Base-by-base conservation (phyloP, 2,329 filamentous ascomycete species). In the Hymenoscyphus fructigenus region DNA sequence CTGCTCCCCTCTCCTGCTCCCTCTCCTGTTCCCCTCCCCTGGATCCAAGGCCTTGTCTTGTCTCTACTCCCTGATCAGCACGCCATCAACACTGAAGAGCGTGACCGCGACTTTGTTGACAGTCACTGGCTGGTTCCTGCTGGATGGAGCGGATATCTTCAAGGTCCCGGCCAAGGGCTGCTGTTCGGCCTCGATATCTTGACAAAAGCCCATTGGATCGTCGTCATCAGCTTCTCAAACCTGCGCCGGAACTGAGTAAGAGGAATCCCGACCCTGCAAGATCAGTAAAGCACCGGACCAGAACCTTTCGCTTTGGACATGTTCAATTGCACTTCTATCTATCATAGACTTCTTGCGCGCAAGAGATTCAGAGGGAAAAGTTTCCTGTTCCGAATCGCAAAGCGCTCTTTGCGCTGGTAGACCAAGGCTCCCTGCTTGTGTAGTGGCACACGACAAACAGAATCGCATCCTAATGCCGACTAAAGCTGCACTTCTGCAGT, bases 181-280 rank as follows among this genome's bases (percentile, higher is more conserved):
- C 68, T 65, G 70, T 71, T 69, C 65, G 69, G 67, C 59, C 38
- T 65, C 63, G 58, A 20, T 59, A 63, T 63, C 59, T 60, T 60
- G 66, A 59, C 41, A 61, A 41, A 44, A 56, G 57, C 38, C 60
- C 67, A 72, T 73, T 72, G 71, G 71, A 57, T 69, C 69, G 64
- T 69, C 68, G 66, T 69, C 68, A 65, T 69, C 68, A 64, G 62
- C 59, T 61, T 60, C 65, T 61, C 65, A 68, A 68, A 67, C 65
- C 61, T 61, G 60, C 65, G 57, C 61, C 23, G 17, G 55, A n/a
- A 7, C 20, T 61, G 59, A 63, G 57, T 55, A 63, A 65, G 62
- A 65, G 68, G 65, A 65, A 66, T 60, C 28, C 50, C 60, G 55
- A 64, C 59, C 60, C 56, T 64, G 55, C 61, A 38, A 59, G 20